Conservation (phyloP, 2,329 filamentous ascomycete species). For the Cyclaneusma minus region DNA sequence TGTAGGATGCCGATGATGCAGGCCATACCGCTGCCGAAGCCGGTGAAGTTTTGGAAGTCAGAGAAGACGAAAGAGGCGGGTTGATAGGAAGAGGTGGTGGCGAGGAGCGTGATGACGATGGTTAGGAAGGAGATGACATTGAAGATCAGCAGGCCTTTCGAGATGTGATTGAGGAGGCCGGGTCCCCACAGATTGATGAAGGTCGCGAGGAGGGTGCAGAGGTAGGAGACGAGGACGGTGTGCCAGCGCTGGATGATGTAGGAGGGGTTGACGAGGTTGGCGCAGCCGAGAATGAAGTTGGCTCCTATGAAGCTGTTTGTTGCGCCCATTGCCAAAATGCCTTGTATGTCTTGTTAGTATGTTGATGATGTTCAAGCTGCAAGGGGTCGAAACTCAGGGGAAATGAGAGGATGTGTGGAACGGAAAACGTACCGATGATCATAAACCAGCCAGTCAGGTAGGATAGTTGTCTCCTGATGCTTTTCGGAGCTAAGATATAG, state of each 20-base stretch:
- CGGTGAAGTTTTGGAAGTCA: slow-evolving; percentile 37
- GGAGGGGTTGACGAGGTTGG: slow-evolving; percentile 31
- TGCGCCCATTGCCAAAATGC: slow-evolving; percentile 34
- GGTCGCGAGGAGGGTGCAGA: slow-evolving; percentile 27
- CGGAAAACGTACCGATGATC: slow-evolving; percentile 24
- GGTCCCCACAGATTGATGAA: slow-evolving; percentile 32
- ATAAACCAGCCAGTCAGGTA: slow-evolving; percentile 33
- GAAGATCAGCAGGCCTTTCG: slow-evolving; percentile 32
- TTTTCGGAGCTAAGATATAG: slow-evolving; percentile 34
- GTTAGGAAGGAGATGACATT: slow-evolving; percentile 36
- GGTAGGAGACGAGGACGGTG: slow-evolving; percentile 34
- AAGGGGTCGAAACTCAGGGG: too few species aligned
- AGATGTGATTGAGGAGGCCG: slow-evolving; percentile 33
- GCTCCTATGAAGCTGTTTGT: slow-evolving; percentile 36
- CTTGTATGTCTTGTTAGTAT: slow-evolving; percentile 12
- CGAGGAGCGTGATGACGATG: slow-evolving; percentile 33
- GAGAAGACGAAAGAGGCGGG: slow-evolving; percentile 36
- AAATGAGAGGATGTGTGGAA: too few species aligned
- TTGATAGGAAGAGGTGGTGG: slow-evolving; percentile 36
- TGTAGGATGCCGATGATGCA: slow-evolving; percentile 37
- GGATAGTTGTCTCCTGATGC: slow-evolving; percentile 24
- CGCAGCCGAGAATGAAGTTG: slow-evolving; percentile 38
- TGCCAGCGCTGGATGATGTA: slow-evolving; percentile 40
- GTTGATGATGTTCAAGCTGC: slow-evolving; percentile 1
- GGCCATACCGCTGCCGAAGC: slow-evolving; percentile 32